phyloP scores from a whole-genome alignment of 352 stramenopile genomes.

The Pythium rishiriense region DNA sequence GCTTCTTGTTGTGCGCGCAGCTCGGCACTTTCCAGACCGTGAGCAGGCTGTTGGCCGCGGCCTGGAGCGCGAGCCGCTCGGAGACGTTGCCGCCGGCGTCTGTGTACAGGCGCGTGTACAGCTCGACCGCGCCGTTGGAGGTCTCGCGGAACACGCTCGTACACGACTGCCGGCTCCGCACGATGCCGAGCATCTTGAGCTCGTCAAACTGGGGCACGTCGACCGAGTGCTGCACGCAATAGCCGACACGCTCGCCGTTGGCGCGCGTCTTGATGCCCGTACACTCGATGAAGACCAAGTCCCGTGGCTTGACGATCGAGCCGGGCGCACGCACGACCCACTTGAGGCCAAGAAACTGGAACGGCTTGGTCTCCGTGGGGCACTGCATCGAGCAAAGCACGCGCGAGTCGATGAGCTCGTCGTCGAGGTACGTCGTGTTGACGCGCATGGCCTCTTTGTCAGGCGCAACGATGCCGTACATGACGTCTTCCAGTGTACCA shows the following conservation, averaged over 20 bases:
- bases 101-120: slow-evolving; percentile 16
- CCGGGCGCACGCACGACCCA: slow-evolving; percentile 27
- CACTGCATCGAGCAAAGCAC: slow-evolving; percentile 49
- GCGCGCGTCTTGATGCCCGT: slow-evolving; percentile 15
- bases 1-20: slow-evolving; percentile 41
- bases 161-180: slow-evolving; percentile 21
- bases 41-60: slow-evolving; percentile 25
- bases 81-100: slow-evolving; percentile 19
- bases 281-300: slow-evolving; percentile 22
- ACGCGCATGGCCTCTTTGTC: slow-evolving; percentile 54
- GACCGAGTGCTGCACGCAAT: slow-evolving; percentile 19
- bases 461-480: slow-evolving; percentile 55
- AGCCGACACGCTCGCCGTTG: slow-evolving; percentile 19
- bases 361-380: slow-evolving; percentile 34
- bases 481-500: slow-evolving; percentile 56
- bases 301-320: slow-evolving; percentile 10
- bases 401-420: slow-evolving; percentile 35
- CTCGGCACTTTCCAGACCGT: slow-evolving; percentile 20
- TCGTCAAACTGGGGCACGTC: slow-evolving; percentile 16
- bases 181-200: slow-evolving; percentile 20
- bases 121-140: slow-evolving; percentile 13
- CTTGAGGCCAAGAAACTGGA: slow-evolving; percentile 30
- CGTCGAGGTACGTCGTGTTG: slow-evolving; percentile 46
- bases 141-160: slow-evolving; percentile 15
- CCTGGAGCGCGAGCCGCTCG: slow-evolving; percentile 16